These are phyloP conservation scores for Hypomontagnella monticulosa DNA, from an alignment of 495 filamentous ascomycete species.

Conservation along the genomic window DNA sequence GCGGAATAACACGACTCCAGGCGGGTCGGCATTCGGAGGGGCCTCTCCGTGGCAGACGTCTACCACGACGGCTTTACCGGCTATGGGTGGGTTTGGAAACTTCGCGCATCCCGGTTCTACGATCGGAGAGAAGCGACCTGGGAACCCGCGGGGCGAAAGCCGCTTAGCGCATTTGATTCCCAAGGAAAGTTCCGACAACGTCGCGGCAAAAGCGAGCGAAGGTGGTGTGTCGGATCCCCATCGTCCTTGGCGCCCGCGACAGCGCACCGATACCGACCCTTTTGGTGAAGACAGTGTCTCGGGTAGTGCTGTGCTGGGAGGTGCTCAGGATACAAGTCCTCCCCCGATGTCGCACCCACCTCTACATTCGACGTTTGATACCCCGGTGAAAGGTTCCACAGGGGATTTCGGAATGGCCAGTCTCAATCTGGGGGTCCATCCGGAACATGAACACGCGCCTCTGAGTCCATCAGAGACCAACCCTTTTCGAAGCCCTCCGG, in stretches of 20 bases:
- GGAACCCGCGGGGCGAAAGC: conserved; percentile 76
- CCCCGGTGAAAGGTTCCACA: conserved; percentile 66
- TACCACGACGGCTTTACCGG: conserved; percentile 62
- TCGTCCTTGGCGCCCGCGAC: conserved; percentile 61
- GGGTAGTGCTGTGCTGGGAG: conserved; percentile 83
- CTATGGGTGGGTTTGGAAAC: conserved; percentile 87
- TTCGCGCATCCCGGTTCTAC: conserved; percentile 69
- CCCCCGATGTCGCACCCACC: conserved; percentile 53
- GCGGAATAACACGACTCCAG: conserved; percentile 70
- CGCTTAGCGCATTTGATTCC: conserved; percentile 84
- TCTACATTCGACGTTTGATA: conserved; percentile 59
- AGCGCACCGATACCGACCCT: conserved; percentile 82
- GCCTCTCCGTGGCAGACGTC: conserved; percentile 78
- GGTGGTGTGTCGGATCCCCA: conserved; percentile 45
- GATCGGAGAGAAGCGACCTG: conserved; percentile 78
- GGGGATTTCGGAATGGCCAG: conserved; percentile 85
- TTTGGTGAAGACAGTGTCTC: conserved; percentile 72
- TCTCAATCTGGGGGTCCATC: conserved; percentile 68
- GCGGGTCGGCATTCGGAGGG: conserved; percentile 53
- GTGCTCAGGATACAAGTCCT: conserved; percentile 77
- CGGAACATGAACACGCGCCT: conserved; percentile 59
- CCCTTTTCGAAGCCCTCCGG: conserved; percentile 94
- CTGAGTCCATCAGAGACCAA: conserved; percentile 95
- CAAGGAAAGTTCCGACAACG: conserved; percentile 77
- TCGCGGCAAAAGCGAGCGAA: conserved; percentile 53